phyloP scores from a whole-genome alignment of 371 early-diverging fungal genomes.

The Mucor irregularis region DNA sequence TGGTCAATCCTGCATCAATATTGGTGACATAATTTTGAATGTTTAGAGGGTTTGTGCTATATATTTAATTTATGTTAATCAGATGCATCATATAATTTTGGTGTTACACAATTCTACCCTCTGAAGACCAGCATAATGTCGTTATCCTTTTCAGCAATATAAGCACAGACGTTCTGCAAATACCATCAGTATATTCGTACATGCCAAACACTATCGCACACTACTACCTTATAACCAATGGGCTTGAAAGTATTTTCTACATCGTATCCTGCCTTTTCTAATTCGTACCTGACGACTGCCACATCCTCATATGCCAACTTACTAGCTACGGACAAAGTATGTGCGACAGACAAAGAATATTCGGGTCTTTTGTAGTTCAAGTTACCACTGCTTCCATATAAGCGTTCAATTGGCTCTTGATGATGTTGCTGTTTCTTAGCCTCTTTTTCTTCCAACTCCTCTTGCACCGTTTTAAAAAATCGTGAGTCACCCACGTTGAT shows the following conservation, averaged over 20 bases:
- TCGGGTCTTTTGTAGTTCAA: slow-evolving; percentile 17
- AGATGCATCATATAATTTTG: background rate
- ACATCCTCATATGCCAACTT: slow-evolving; percentile 62
- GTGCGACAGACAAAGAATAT: slow-evolving; percentile 54
- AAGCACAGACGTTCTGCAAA: slow-evolving; percentile 55
- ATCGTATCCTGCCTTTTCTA: slow-evolving; percentile 54
- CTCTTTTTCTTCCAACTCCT: background rate
- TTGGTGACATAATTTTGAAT: slow-evolving; percentile 61
- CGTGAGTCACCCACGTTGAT: slow-evolving; percentile 37
- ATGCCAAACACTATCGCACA: background rate
- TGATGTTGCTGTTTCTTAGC: background rate
- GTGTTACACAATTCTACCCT: slow-evolving; percentile 20
- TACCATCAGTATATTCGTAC: background rate
- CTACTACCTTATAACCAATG: slow-evolving; percentile 59
- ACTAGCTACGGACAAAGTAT: slow-evolving; percentile 51
- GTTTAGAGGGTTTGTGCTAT: slow-evolving; percentile 60
- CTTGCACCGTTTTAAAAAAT: slow-evolving; percentile 21
- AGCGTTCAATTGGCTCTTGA: background rate
- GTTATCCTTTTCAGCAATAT: slow-evolving; percentile 52
- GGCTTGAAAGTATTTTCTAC: slow-evolving; percentile 48
- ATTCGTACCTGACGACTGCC: slow-evolving; percentile 53
- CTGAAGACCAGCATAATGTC: slow-evolving; percentile 57
- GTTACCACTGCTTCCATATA: background rate
- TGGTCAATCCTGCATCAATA: slow-evolving; percentile 40
- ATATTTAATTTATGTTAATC: background rate